A percentile compares a stretch with the other conserved stretches of the same genome.
Conservation (phyloP, 1,139 yeast species). For the Suhomyces atakaporum region DNA sequence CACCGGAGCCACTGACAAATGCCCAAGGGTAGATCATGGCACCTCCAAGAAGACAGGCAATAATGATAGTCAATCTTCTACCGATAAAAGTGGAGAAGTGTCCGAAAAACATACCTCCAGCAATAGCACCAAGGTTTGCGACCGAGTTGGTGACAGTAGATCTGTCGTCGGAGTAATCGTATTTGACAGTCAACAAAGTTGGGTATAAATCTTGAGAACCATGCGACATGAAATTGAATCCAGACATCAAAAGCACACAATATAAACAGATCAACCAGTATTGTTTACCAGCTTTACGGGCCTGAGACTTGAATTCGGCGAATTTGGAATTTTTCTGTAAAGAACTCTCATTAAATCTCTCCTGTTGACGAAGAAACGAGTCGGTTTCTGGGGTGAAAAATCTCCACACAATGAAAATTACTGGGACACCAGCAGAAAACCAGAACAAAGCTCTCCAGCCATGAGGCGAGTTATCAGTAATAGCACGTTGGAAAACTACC, state of each 20-base stretch:
- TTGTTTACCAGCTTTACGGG: slow-evolving; percentile 30
- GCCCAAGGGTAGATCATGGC: slow-evolving; percentile 77
- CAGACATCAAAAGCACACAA: slow-evolving; percentile 43
- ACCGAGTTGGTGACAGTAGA: slow-evolving; percentile 69
- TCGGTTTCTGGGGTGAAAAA: slow-evolving; percentile 41
- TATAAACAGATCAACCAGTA: slow-evolving; percentile 45
- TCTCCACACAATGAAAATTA: slow-evolving; percentile 40
- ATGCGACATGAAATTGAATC: slow-evolving; percentile 61
- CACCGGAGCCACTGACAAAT: slow-evolving; percentile 51
- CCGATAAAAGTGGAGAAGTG: slow-evolving; percentile 63
- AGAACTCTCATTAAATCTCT: slow-evolving; percentile 21
- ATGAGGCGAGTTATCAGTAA: slow-evolving; percentile 33
- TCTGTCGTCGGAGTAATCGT: slow-evolving; percentile 49
- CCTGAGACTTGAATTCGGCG: slow-evolving; percentile 21
- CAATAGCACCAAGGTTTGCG: slow-evolving; percentile 69
- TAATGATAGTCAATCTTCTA: slow-evolving; percentile 50
- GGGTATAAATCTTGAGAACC: slow-evolving; percentile 78
- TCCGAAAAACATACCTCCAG: slow-evolving; percentile 65
- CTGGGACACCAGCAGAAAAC: slow-evolving; percentile 47
- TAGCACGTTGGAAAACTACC: slow-evolving; percentile 44
- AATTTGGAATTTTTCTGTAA: slow-evolving; percentile 15
- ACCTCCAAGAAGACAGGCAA: slow-evolving; percentile 67
- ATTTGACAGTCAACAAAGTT: slow-evolving; percentile 58
- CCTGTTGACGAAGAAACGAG: slow-evolving; percentile 30
- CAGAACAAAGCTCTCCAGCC: slow-evolving; percentile 46